These are phyloP conservation scores for Solanum chacoense DNA, from an alignment of 305 asterid species.

Conservation along the genomic window DNA sequence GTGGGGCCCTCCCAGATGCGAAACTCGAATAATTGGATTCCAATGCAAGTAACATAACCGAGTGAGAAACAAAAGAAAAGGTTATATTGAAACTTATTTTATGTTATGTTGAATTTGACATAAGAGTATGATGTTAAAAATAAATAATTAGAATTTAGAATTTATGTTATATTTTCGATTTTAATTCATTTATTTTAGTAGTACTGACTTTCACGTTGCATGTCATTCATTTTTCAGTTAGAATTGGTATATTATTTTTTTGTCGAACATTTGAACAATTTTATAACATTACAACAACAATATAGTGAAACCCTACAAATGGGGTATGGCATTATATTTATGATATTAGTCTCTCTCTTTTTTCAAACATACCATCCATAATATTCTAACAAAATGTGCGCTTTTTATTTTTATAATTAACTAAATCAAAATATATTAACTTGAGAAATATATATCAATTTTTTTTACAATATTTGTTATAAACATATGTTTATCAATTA, in stretches of 20 bases:
- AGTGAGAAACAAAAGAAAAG: not conserved
- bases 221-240: not conserved
- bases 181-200: not conserved
- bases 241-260: not conserved
- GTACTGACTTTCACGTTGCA: not conserved
- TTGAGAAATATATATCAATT: not conserved
- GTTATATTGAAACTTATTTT: not conserved
- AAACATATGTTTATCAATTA: not conserved
- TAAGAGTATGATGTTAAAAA: not conserved
- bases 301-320: not conserved
- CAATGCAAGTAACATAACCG: not conserved
- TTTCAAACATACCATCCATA: not conserved
- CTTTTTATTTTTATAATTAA: not conserved
- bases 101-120: not conserved
- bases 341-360: not conserved
- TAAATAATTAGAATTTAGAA: not conserved
- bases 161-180: not conserved
- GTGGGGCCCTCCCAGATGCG: not conserved
- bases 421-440: not conserved
- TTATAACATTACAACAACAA: not conserved
- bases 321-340: not conserved
- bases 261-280: not conserved
- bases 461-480: not conserved
- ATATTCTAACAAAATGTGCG: not conserved
- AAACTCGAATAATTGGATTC: not conserved